Evolutionary conservation across 2,329 filamentous ascomycete genomes (phyloP), one percentile per base, ranked within the genome.

Genomic region (Penicillium psychrosexuale): DNA sequence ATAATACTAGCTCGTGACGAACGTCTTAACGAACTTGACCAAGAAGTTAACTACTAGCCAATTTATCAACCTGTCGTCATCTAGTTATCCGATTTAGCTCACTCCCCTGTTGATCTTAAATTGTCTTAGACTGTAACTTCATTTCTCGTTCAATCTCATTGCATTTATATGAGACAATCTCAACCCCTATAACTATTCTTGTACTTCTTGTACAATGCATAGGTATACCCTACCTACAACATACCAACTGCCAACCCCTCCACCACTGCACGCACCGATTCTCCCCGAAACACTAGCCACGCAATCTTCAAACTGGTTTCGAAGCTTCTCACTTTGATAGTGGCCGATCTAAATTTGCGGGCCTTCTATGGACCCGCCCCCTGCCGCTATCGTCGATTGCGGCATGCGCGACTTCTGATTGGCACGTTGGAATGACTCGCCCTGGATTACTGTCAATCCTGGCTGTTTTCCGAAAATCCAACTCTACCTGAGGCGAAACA

Each of bases 291-390:
- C 27, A n/a, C 22, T 12, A 15, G 27, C 31, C 28, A 56, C 27
- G 31, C 44, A 39, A 53, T 53, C 37, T 24, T 28, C 13, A 19
- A 42, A 48, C 24, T 22, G 33, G 15, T 47, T 45, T 48, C 46
- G 44, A 47, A 50, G 37, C 47, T 50, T 50, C 36, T 53, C 45
- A 46, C 38, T 54, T 56, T 45, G 52, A 56, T 66, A 53, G 46
- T 36, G 55, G 62, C 19, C 56, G 61, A 67, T 68, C 66, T 59
- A 61, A 68, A 66, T 66, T 65, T 64, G 47, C 58, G 60, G 57
- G 55, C 60, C 64, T 61, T 53, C 63, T 61, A 64, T 28, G 56
- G 63, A 59, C 63, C 66, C 63, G 59, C 63, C 52, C 53, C 60
- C 59, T 61, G 58, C 62, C 61, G 61, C 61, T 60, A 56, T 65